phyloP scores from a whole-genome alignment of 192 early-diverging fungal genomes.

The Pilaira anomala region DNA sequence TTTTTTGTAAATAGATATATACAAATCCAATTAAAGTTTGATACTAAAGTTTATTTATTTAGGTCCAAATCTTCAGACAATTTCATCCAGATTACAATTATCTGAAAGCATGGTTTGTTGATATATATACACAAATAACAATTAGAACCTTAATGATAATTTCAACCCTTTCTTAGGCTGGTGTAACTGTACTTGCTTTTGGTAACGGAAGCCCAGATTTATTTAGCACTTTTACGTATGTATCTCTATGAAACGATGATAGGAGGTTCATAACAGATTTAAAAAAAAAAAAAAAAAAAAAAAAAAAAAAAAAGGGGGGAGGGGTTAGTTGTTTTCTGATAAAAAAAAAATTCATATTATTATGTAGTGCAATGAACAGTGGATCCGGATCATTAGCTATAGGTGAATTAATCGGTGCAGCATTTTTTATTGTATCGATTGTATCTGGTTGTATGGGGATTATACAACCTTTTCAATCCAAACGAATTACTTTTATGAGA shows the following conservation, averaged over 20 bases:
- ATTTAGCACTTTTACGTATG: slow-evolving; percentile 69
- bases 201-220: slow-evolving; percentile 93
- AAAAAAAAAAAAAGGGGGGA: neutral
- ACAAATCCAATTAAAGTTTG: too few species aligned
- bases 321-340: too few species aligned
- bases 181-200: slow-evolving; percentile 71
- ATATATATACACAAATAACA: neutral
- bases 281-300: slow-evolving; percentile 1
- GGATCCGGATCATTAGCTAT: slow-evolving; percentile 79
- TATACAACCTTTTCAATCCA: slow-evolving; percentile 70
- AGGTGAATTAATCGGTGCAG: slow-evolving; percentile 86
- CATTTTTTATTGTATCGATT: slow-evolving; percentile 78
- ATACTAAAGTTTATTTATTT: slow-evolving; percentile 7
- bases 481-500: slow-evolving; percentile 63
- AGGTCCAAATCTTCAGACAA: slow-evolving; percentile 77
- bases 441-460: slow-evolving; percentile 83
- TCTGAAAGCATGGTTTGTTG: slow-evolving; percentile 73
- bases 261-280: too few species aligned
- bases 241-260: slow-evolving; percentile 1
- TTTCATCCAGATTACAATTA: slow-evolving; percentile 66
- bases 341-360: neutral
- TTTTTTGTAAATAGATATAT: slow-evolving; percentile 59
- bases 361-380: slow-evolving; percentile 60
- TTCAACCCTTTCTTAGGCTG: slow-evolving; percentile 44
- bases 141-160: too few species aligned